Percentiles rank a stretch among this genome's conserved stretches.
These are phyloP conservation scores for Endogone sp. DNA, from an alignment of 192 early-diverging fungal species.

Conservation along the genomic window DNA sequence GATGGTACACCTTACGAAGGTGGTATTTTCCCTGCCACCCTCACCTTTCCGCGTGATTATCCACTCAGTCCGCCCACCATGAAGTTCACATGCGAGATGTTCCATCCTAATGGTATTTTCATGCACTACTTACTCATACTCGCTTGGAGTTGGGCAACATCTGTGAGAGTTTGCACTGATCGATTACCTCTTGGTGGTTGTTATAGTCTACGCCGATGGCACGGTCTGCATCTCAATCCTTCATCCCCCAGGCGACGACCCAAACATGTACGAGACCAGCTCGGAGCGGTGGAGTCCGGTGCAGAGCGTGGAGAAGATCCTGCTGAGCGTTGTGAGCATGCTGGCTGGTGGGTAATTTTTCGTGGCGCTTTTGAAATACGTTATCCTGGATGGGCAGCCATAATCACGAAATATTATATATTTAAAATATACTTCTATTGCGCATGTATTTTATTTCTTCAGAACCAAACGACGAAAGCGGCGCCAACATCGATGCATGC, in stretches of 20 bases:
- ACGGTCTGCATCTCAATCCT: slow-evolving; percentile 98
- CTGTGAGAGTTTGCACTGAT: too few species aligned
- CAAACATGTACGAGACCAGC: slow-evolving; percentile 95
- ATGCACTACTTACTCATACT: slow-evolving; percentile 9
- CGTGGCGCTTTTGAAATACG: background rate
- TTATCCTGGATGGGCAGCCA: background rate
- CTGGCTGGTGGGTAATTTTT: slow-evolving; percentile 57
- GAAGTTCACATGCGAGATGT: slow-evolving; percentile 95
- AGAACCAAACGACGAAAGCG: slow-evolving; percentile 98
- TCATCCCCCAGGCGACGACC: slow-evolving; percentile 97
- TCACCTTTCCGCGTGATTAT: slow-evolving; percentile 92
- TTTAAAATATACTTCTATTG: slow-evolving; percentile 10
- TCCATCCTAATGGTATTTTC: slow-evolving; percentile 91
- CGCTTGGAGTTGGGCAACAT: too few species aligned
- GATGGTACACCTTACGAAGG: slow-evolving; percentile 93
- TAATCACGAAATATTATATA: background rate
- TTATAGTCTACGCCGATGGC: slow-evolving; percentile 85
- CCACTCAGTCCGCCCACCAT: slow-evolving; percentile 93
- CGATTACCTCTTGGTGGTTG: too few species aligned
- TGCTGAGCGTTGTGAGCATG: slow-evolving; percentile 94
- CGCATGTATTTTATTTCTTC: too few species aligned
- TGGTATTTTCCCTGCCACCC: slow-evolving; percentile 85
- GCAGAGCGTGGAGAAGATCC: slow-evolving; percentile 97
- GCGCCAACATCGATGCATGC: slow-evolving; percentile 97
- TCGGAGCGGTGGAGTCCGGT: slow-evolving; percentile 97